Evolutionary conservation across 129 eudicot genomes (phyloP).

Genomic region (Chrysanthemum makinoi): DNA sequence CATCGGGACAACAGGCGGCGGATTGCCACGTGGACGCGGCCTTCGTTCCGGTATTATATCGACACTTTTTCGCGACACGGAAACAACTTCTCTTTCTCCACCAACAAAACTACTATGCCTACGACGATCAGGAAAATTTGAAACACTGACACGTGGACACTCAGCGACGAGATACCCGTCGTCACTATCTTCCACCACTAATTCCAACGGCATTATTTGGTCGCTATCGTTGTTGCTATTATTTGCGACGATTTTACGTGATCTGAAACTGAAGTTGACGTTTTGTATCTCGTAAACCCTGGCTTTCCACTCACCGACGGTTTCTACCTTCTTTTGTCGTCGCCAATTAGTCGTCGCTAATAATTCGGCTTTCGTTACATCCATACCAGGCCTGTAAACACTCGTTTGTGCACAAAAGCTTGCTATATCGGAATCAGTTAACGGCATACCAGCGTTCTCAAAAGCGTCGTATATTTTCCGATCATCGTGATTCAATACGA

Average conservation of each 20-base stretch:
- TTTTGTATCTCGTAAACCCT: slow-evolving; percentile 87
- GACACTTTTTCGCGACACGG: slow-evolving; percentile 78
- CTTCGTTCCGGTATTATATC: slow-evolving; percentile 51
- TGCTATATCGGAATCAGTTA: slow-evolving; percentile 61
- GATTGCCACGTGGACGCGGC: slow-evolving; percentile 29
- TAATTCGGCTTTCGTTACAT: slow-evolving; percentile 82
- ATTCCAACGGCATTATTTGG: slow-evolving; percentile 76
- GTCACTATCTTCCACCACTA: slow-evolving; percentile 76
- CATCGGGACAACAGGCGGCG: slow-evolving; percentile 14
- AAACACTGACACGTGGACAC: slow-evolving; percentile 61
- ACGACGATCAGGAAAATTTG: slow-evolving; percentile 54
- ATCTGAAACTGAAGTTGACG: slow-evolving; percentile 74
- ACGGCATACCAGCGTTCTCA: slow-evolving; percentile 77
- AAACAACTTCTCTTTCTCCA: slow-evolving; percentile 62
- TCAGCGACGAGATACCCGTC: slow-evolving; percentile 86
- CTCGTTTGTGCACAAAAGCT: slow-evolving; percentile 68
- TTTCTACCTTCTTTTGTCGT: slow-evolving; percentile 78
- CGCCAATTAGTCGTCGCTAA: slow-evolving; percentile 78
- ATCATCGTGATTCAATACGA: slow-evolving; percentile 80
- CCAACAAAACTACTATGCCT: slow-evolving; percentile 85
- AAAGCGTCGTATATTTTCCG: slow-evolving; percentile 81
- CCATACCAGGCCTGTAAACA: slow-evolving; percentile 97
- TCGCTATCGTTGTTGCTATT: slow-evolving; percentile 36
- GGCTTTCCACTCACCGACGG: slow-evolving; percentile 86
- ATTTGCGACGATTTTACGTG: slow-evolving; percentile 62